A percentile compares a stretch with the other conserved stretches of the same genome.
phyloP scores from a whole-genome alignment of 2,329 filamentous ascomycete species.

The Aspergillus sp. region DNA sequence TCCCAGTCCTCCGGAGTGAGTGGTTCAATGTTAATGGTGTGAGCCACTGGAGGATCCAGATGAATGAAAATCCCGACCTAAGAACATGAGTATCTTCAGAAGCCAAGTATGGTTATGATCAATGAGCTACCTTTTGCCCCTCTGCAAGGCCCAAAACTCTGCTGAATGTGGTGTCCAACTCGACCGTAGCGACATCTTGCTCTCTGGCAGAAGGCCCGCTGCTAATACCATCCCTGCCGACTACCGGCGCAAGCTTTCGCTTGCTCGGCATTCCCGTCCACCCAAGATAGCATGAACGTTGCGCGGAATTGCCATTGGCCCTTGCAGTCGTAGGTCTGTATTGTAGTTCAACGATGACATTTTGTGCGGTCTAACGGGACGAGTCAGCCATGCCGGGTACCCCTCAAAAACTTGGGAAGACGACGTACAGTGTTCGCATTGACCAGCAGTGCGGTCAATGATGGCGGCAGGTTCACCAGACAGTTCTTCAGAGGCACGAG shows the following conservation, averaged over 20 bases:
- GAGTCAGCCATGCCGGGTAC: conserved; percentile 14
- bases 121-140: conserved; percentile 67
- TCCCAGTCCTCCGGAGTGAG: conserved; percentile 97
- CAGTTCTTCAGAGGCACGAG: conserved; percentile 90
- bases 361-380: conserved; percentile 72
- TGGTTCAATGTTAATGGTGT: conserved; percentile 96
- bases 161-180: conserved; percentile 84
- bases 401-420: conserved; percentile 11
- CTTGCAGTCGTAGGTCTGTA: conserved; percentile 64
- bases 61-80: conserved; percentile 68
- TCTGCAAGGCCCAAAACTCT: conserved; percentile 73
- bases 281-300: conserved; percentile 78
- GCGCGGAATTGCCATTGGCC: conserved; percentile 49
- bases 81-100: conserved; percentile 37
- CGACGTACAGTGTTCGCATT: conserved; percentile 81
- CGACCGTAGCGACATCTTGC: conserved; percentile 74
- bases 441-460: conserved; percentile 78
- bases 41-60: conserved; percentile 83
- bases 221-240: conserved; percentile 71
- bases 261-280: conserved; percentile 99
- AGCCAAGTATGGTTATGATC: background rate
- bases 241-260: conserved; percentile 70
- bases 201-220: conserved; percentile 61
- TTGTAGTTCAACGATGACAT: conserved; percentile 90
- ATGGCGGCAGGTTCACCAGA: conserved; percentile 85